These are phyloP conservation scores for Elongisporangium anandrum DNA, from an alignment of 352 stramenopile species.

Conservation along the genomic window DNA sequence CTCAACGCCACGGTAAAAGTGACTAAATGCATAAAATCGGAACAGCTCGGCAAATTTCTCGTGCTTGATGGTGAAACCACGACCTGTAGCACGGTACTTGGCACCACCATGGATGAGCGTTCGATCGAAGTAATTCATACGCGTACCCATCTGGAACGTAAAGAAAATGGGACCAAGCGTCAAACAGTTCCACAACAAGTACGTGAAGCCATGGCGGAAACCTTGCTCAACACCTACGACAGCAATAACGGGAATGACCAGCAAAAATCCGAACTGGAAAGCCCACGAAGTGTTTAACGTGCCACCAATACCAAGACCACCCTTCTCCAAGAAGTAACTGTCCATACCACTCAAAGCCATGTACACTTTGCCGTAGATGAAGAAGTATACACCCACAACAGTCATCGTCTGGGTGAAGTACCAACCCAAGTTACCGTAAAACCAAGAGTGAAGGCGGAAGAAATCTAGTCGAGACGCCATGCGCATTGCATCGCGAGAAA, in stretches of 20 bases:
- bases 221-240: constrained; percentile 97
- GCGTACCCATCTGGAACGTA: constrained; percentile 99
- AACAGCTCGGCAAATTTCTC: constrained; percentile 97
- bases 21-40: constrained; percentile 97
- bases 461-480: constrained; percentile 97
- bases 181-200: constrained; percentile 93
- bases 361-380: constrained; percentile 97
- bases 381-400: constrained; percentile 96
- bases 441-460: constrained; percentile 96
- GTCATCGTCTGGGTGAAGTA: constrained; percentile 98
- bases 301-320: constrained; percentile 92
- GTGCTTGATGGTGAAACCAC: constrained; percentile 99
- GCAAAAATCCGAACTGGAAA: constrained; percentile 94
- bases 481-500: constrained; percentile 94
- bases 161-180: constrained; percentile 99
- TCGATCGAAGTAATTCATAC: constrained; percentile 98
- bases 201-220: constrained; percentile 91
- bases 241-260: constrained; percentile 96
- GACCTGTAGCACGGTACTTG: constrained; percentile 97
- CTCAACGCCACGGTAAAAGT: constrained; percentile 98
- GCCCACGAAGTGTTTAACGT: constrained; percentile 95
- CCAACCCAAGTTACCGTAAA: constrained; percentile 98
- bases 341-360: constrained; percentile 94
- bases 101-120: constrained; percentile 97
- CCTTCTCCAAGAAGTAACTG: constrained; percentile 87